Conservation (phyloP, 257 asterid genomes). For the Verbena officinalis region DNA sequence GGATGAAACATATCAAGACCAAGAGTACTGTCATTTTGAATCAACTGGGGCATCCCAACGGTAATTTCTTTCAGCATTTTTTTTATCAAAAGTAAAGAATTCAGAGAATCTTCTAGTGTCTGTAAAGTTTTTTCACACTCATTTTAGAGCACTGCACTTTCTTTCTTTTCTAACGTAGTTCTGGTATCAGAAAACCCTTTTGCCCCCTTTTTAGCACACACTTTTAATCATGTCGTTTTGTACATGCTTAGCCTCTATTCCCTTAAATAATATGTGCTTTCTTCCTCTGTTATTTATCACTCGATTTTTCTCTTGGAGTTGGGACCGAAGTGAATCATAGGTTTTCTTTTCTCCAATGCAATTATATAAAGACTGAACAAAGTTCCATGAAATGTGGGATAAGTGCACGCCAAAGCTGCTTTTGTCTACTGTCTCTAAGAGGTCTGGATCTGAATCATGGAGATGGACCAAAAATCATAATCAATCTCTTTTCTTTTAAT, state of each 20-base stretch:
- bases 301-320: neutral
- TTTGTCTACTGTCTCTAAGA: conserved; percentile 13
- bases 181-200: neutral
- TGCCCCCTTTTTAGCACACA: neutral
- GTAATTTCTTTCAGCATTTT: conserved; percentile 2
- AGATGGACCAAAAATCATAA: neutral
- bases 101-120: neutral
- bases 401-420: conserved; percentile 25
- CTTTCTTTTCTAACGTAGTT: too few relatives aligned
- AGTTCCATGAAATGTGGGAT: conserved; percentile 16
- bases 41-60: conserved; percentile 17
- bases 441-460: conserved; percentile 16
- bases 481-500: neutral
- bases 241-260: neutral
- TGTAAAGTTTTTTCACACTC: neutral
- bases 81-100: conserved; percentile 3
- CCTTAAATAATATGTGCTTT: too few relatives aligned
- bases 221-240: conserved; percentile 18
- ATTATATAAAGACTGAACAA: conserved; percentile 9
- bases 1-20: neutral
- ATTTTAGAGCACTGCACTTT: neutral
- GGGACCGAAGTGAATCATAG: conserved; percentile 16
- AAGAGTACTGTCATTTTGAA: neutral
- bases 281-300: neutral
- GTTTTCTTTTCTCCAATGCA: neutral